These are phyloP conservation scores for Cercophora sp. DNA, from an alignment of 495 filamentous ascomycete species.

Conservation along the genomic window DNA sequence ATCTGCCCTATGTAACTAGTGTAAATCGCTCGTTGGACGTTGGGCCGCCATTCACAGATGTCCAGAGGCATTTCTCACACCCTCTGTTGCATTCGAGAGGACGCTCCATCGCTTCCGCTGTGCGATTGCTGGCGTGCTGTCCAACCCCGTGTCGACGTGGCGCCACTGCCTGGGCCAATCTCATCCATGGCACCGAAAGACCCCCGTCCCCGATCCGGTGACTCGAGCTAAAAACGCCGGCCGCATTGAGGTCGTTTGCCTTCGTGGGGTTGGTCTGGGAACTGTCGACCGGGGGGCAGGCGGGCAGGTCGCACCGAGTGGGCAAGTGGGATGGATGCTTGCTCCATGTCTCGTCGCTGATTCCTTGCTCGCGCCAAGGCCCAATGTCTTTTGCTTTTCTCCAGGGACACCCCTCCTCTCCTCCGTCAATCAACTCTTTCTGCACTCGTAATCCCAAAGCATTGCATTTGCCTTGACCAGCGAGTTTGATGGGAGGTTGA, in stretches of 20 bases:
- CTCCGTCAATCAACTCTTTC: slow-evolving; percentile 8
- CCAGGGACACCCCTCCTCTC: slow-evolving; percentile 21
- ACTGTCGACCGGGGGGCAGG: slow-evolving; percentile 12
- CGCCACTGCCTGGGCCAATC: slow-evolving; percentile 44
- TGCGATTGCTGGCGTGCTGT: slow-evolving; percentile 24
- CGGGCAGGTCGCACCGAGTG: slow-evolving; percentile 7
- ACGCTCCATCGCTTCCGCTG: slow-evolving; percentile 7
- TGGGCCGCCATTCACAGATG: slow-evolving; percentile 22
- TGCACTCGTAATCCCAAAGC: slow-evolving; percentile 11
- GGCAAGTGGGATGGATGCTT: slow-evolving; percentile 12
- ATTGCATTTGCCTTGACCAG: slow-evolving; percentile 7
- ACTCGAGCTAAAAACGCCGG: slow-evolving; percentile 38
- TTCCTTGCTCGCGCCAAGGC: slow-evolving; percentile 21
- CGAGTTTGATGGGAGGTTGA: slow-evolving; percentile 7
- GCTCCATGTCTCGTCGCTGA: slow-evolving; percentile 3
- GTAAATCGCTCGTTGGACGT: slow-evolving; percentile 14
- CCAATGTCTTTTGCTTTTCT: slow-evolving; percentile 15
- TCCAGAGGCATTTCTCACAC: slow-evolving; percentile 5
- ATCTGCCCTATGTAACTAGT: slow-evolving; percentile 3
- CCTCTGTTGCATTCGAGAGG: slow-evolving; percentile 13
- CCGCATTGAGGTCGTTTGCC: slow-evolving; percentile 22
- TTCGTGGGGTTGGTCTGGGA: slow-evolving; percentile 27
- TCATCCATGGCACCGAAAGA: too few species aligned
- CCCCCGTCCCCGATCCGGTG: slow-evolving; percentile 4
- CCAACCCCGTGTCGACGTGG: slow-evolving; percentile 50